Evolutionary conservation across 768 basidiomycete genomes (phyloP).

Genomic region (Serendipita sp.): DNA sequence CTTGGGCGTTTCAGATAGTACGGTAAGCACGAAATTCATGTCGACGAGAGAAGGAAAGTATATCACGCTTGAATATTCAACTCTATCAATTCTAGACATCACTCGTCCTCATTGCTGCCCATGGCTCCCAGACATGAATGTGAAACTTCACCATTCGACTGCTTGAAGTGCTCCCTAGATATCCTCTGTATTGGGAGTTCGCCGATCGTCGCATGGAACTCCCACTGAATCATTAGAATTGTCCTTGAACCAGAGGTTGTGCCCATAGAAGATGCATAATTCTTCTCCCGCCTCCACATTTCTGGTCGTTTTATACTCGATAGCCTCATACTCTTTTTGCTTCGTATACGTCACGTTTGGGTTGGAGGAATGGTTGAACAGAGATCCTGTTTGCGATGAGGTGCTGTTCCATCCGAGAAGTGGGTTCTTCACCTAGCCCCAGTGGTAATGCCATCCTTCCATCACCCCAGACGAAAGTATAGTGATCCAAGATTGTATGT

Average conservation of each 20-base stretch:
- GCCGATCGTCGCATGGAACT: neutral
- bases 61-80: no score
- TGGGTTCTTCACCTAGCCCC: conserved; percentile 45
- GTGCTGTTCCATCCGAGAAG: neutral
- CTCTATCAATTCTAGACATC: no score
- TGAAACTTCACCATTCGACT: no score
- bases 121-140: no score
- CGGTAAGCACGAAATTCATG: no score
- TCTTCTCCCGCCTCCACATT: conserved; percentile 48
- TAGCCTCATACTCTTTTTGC: conserved; percentile 38
- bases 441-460: conserved; percentile 63
- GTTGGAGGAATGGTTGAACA: conserved; percentile 60
- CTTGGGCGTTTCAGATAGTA: no score
- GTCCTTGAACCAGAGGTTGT: conserved; percentile 42
- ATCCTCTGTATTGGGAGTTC: neutral
- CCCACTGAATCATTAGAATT: neutral
- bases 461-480: conserved; percentile 62
- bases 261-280: conserved; percentile 64
- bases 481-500: conserved; percentile 54
- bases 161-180: no score
- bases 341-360: conserved; percentile 59
- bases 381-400: conserved; percentile 35
- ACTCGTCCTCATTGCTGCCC: no score
- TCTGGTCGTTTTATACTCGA: conserved; percentile 43
- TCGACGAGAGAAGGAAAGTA: no score